A percentile compares a stretch with the other conserved stretches of the same genome.
Conservation (phyloP, 352 stramenopile genomes). For the Globisporangium emineosum region DNA sequence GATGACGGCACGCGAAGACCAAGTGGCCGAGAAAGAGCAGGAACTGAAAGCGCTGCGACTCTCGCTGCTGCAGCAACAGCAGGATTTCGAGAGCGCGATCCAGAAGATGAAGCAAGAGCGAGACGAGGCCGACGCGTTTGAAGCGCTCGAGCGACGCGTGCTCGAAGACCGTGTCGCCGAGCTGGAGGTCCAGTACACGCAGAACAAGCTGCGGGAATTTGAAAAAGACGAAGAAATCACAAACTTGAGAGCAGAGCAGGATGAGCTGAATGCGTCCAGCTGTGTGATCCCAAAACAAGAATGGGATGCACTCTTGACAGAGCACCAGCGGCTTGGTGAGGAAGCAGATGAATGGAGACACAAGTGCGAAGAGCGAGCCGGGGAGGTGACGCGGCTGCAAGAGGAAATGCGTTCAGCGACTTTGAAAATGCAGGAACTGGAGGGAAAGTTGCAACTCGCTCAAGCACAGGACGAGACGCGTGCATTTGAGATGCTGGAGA, state of each 20-base stretch:
- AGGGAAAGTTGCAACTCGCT: conserved; percentile 19
- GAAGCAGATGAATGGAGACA: conserved; percentile 23
- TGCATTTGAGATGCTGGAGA: conserved; percentile 20
- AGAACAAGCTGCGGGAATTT: conserved; percentile 32
- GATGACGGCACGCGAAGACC: conserved; percentile 6
- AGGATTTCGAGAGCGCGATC: conserved; percentile 18
- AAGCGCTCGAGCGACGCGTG: conserved; percentile 46
- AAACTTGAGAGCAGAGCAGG: conserved; percentile 27
- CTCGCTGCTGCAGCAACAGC: conserved; percentile 14
- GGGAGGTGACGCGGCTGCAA: conserved; percentile 19
- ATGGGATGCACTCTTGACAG: conserved; percentile 19
- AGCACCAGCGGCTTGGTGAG: conserved; percentile 22
- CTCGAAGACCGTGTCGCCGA: conserved; percentile 49
- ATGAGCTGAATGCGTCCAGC: conserved; percentile 22
- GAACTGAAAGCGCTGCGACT: conserved; percentile 4
- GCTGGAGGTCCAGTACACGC: conserved; percentile 44
- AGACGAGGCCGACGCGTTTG: conserved; percentile 36
- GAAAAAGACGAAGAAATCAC: conserved; percentile 45
- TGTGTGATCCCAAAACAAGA: conserved; percentile 24
- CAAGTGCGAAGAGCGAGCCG: conserved; percentile 14
- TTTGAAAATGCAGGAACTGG: conserved; percentile 27
- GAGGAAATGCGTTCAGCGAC: conserved; percentile 28
- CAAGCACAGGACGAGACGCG: conserved; percentile 23
- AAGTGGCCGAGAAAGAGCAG: conserved; percentile 1
- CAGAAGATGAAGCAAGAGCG: conserved; percentile 17